Evolutionary conservation across 2,329 filamentous ascomycete species (phyloP), one percentile per base, ranked within the genome.

Genomic region (Fusarium virguliforme): DNA sequence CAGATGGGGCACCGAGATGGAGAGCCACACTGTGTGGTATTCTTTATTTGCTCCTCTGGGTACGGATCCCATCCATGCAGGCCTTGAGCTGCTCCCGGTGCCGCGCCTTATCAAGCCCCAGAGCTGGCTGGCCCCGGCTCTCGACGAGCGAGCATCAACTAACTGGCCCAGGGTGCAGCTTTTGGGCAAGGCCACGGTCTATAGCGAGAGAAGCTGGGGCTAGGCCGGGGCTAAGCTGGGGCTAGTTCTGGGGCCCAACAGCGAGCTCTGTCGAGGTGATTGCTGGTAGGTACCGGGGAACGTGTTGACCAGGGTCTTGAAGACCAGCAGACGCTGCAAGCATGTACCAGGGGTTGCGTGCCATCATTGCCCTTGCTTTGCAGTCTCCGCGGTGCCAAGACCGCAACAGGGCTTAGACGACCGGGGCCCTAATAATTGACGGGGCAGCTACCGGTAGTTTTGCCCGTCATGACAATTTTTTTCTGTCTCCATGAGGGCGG

Each of bases 91-190:
- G 53, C 48, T 62, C 61, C 74, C 65, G 60, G 62, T 60, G 68
- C 68, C 68, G 64, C 60, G 68, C 67, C 69, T 75, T 75, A 75
- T 75, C 73, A 75, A 73, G 67, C 73, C 64, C 68, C 70, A 74
- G 70, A 74, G 66, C 56, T 70, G 72, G 72, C 67, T 56, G 68
- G 63, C 59, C 68, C 56, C 34, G 67, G 51, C 32, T 60, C 61
- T 62, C 51, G 58, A 46, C 48, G 62, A 48, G 43, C 43, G 43
- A 62, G 32, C 37, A 70, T 55, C 62, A 53, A 62, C 50, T 61
- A 59, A 62, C 38, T 30, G 30, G 66, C 63, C 58, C 50, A 69
- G 60, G 60, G 67, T 51, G 53, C 54, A 74, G 62, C 58, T 43
- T 66, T 59, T 55, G 34, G n/a, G 58, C 55, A 67, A 62, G 54